A percentile compares a stretch with the other conserved stretches of the same genome.
phyloP scores from a whole-genome alignment of 2,329 filamentous ascomycete species.

The Ramularia endophylla region DNA sequence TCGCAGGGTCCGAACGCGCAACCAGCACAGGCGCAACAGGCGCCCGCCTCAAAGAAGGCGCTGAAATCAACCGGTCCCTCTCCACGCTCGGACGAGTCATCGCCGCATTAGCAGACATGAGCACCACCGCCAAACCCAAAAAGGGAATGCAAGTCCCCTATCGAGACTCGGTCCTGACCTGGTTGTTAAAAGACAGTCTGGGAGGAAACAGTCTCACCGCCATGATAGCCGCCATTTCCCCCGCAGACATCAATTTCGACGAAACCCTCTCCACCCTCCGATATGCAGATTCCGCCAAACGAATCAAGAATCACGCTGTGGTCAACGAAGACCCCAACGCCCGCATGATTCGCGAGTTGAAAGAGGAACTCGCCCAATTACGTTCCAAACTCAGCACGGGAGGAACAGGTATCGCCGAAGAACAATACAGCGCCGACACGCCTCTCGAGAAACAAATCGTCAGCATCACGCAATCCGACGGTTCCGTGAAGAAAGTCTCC shows the following conservation, averaged over 20 bases:
- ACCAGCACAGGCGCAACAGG: constrained; percentile 96
- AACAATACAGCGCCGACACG: constrained; percentile 86
- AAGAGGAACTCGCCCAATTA: constrained; percentile 83
- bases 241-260: constrained; percentile 98
- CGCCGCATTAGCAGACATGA: constrained; percentile 86
- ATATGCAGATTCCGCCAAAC: constrained; percentile 95
- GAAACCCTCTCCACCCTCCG: constrained; percentile 92
- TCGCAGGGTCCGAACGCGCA: constrained; percentile 94
- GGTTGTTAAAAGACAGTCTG: constrained; percentile 92
- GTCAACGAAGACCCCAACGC: constrained; percentile 99
- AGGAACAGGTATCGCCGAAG: constrained; percentile 50
- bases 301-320: constrained; percentile 99
- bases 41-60: constrained; percentile 90
- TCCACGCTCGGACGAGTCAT: constrained; percentile 97
- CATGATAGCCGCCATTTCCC: constrained; percentile 99
- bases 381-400: constrained; percentile 67
- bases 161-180: constrained; percentile 92
- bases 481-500: constrained; percentile 86
- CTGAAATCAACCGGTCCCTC: constrained; percentile 95
- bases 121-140: constrained; percentile 76
- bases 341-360: constrained; percentile 96
- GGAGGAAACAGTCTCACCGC: constrained; percentile 99
- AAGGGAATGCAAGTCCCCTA: constrained; percentile 83
- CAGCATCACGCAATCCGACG: constrained; percentile 81
- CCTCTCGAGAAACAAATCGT: constrained; percentile 95